A percentile compares a stretch with the other conserved stretches of the same genome.
Evolutionary conservation across 805 yeast genomes (phyloP).

Genomic region (Komagataella ulmi): DNA sequence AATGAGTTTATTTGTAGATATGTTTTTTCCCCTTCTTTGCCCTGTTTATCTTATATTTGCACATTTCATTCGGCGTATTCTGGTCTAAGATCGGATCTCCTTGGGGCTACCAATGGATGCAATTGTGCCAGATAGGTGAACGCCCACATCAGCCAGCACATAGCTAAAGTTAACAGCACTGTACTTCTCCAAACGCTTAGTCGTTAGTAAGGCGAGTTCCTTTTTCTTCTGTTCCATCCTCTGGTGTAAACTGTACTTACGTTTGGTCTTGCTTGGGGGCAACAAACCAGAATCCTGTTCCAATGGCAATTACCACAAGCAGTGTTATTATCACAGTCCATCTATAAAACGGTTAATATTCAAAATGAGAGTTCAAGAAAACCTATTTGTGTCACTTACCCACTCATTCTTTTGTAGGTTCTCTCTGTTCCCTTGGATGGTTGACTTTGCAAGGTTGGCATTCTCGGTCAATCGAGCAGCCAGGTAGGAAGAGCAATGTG

Average conservation of each 20-base stretch:
- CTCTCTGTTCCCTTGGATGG: slow-evolving; percentile 1
- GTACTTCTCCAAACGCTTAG: slow-evolving; percentile 59
- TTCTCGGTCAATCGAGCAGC: not conserved
- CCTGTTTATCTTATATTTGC: not conserved
- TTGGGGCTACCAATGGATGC: slow-evolving; percentile 86
- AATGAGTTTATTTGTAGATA: not conserved
- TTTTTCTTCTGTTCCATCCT: too few species aligned
- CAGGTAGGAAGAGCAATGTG: not conserved
- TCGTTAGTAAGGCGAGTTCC: slow-evolving; percentile 1
- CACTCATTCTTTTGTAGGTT: slow-evolving; percentile 6
- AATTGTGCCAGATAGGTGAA: slow-evolving; percentile 78
- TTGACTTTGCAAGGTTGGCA: not conserved
- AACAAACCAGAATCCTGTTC: slow-evolving; percentile 65
- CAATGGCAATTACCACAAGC: slow-evolving; percentile 39
- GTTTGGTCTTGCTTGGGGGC: slow-evolving; percentile 78
- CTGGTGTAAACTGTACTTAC: slow-evolving; percentile 20
- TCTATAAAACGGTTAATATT: slow-evolving; percentile 18
- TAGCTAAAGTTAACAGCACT: slow-evolving; percentile 54
- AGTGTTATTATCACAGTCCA: slow-evolving; percentile 62
- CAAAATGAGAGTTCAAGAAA: not conserved
- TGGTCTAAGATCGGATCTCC: slow-evolving; percentile 81
- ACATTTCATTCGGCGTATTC: slow-evolving; percentile 33
- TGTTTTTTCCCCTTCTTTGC: not conserved
- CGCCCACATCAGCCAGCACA: slow-evolving; percentile 56
- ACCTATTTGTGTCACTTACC: slow-evolving; percentile 6